phyloP scores from a whole-genome alignment of 1,139 yeast genomes.

The Suhomyces yuchorum region DNA sequence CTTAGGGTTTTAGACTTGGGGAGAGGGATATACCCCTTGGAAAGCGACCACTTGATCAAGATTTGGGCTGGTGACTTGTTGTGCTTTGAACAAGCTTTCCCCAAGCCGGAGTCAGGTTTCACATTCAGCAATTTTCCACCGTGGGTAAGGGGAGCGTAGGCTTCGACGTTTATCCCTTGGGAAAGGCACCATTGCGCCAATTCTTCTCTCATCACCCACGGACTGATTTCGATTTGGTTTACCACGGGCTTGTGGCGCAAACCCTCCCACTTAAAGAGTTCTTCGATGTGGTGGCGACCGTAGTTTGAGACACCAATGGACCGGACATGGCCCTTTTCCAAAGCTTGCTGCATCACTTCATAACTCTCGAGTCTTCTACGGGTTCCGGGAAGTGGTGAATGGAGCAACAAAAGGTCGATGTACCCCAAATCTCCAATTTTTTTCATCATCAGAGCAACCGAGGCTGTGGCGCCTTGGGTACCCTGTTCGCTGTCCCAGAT shows the following conservation, averaged over 20 bases:
- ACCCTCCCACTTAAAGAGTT: constrained; percentile 54
- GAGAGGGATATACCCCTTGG: constrained; percentile 46
- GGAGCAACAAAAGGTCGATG: constrained; percentile 55
- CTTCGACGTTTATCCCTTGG: constrained; percentile 37
- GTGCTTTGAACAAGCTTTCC: constrained; percentile 23
- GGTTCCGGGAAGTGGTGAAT: constrained; percentile 61
- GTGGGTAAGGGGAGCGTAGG: constrained; percentile 44
- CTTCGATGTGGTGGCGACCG: constrained; percentile 62
- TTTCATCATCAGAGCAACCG: constrained; percentile 31
- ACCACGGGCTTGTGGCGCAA: constrained; percentile 57
- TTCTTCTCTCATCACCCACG: constrained; percentile 73
- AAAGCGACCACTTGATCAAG: constrained; percentile 40
- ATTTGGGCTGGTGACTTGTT: constrained; percentile 34
- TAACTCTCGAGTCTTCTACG: constrained; percentile 55
- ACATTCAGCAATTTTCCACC: constrained; percentile 28
- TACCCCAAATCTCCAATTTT: constrained; percentile 34
- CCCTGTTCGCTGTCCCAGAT: constrained; percentile 41
- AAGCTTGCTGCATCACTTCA: constrained; percentile 66
- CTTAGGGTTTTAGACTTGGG: constrained; percentile 35
- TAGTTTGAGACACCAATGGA: constrained; percentile 72
- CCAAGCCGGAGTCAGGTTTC: constrained; percentile 9
- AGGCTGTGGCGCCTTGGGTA: constrained; percentile 24
- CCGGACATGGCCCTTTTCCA: constrained; percentile 54
- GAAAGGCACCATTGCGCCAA: constrained; percentile 55
- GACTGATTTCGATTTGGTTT: constrained; percentile 72